Evolutionary conservation across 257 asterid genomes (phyloP), one percentile per base, ranked within the genome.

Genomic region (Asclepias syriaca): DNA sequence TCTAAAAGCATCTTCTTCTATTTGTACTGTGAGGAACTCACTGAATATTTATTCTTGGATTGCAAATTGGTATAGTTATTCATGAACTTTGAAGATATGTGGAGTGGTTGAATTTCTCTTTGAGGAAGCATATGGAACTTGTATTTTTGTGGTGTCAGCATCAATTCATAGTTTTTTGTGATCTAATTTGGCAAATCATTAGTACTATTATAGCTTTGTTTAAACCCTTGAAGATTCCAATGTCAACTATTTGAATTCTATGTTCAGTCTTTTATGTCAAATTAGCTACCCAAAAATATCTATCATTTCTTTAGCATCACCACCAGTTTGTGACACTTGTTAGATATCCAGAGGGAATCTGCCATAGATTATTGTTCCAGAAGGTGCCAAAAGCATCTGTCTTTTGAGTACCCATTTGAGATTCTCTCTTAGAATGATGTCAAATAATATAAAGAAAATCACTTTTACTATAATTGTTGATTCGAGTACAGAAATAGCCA

Each of bases 61-160:
- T 43, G 32, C 45, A 60, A 61, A 24, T 50, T 77, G 69, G 66
- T 39, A 65, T 24, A 79, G 67, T 72, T 12, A 14, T 57, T 48
- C 40, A 9, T 50, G 22, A 24, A 39, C 29, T 61, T n/a, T 0
- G 50, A 12, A 69, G 24, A 43, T 64, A 8, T 65, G 45, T 70
- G 73, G 8, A 55, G 66, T 29, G 22, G 34, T 46, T 57, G 19
- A 21, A 21, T 29, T 46, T 50, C 16, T 16, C 57, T 66, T 22
- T 65, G n/a, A n/a, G 50, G 12, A 45, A 11, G 22, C 58, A 11
- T 24, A 58, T 65, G 32, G 24, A 16, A 19, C 2, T n/a, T n/a
- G n/a, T n/a, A 32, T 18, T 32, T 7, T 50, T 15, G 3, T 50
- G 39, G 24, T 49, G 71, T 55, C 57, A 50, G 55, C 34, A 11